Base-by-base conservation (phyloP, 768 basidiomycete species). In the Galerina marginata region DNA sequence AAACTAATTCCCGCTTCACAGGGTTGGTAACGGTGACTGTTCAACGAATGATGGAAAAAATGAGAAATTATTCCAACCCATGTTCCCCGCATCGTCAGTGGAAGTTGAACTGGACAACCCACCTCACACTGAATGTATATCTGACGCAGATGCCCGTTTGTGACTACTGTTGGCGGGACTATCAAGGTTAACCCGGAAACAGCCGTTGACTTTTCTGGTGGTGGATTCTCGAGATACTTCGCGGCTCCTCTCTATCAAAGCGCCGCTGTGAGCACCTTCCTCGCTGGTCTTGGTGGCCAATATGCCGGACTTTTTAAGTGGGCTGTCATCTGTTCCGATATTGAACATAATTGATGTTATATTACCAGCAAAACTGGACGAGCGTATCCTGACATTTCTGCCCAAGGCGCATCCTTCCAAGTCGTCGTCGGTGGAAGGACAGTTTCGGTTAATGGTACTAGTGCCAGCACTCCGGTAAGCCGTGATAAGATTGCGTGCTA, bases 91-190 rank as follows among this genome's bases (percentile, higher is more conserved):
- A 51, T 80, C 79, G 80, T 83, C 62, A 64, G 74, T 72, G 37
- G 15, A 26, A 23, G 23, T 25, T 33, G 2, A 33, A 33, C 47
- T 16, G 42, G 29, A 33, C 26, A 11, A 12, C 33, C 2, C 3
- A 12, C 74, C 69, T 11, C 15, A 38, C 43, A 16, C 46, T 38
- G 38, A 45, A 11, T 40, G 23, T 33, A 12, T 25, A 36, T 39
- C 16, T n/a, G 20, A 36, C 25, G 16, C 43, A 81, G 79, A 33
- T 90, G 87, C 65, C 89, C 88, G 2, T 91, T 77, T 56, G 82
- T 91, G 16, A 90, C 89, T 14, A 45, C 85, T 3, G 83, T 92
- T 3, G 91, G 87, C 4, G 90, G 87, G 6, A 91, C 90, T 0
- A 81, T 77, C 1, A 73, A 74, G 46, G 72, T 86, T 57, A 83